Evolutionary conservation across 148 eudicot genomes (phyloP), one percentile per base, ranked within the genome.

Genomic region (Fallopia convolvulus): DNA sequence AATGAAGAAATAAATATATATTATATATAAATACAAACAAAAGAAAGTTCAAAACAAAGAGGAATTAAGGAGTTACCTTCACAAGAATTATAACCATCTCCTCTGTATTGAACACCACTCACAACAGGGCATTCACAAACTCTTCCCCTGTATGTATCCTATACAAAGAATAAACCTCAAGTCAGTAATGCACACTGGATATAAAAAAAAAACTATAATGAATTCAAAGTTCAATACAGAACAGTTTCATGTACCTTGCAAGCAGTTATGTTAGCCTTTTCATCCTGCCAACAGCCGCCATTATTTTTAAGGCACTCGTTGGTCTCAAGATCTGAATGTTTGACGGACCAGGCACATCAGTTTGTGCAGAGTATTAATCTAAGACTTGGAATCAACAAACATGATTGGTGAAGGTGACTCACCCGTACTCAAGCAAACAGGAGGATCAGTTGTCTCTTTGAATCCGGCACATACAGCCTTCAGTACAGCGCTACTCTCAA

Each of bases 131-230:
- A 95, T 81, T 91, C 84, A 46, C 99, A 95, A 80, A 92, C 88
- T 88, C 90, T 88, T 78, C 99, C 99, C 72, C 97, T 87, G 66
- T 83, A 95, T n/a, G 99, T 95, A 74, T 95, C 99, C 99, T 94
- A 63, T 14, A 82, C 60, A 23, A 47, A 40, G 39, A 23, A 23
- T 39, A 17, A 40, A 18, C 49, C 21, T 17, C 49, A 40, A 71
- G 48, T 71, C 49, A 71, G 70, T 15, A 71, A 40, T 40, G 21
- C 74, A 17, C 30, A 20, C 10, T 6, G 48, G n/a, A 46, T 14
- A 0, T 6, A 18, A 36, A 58, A 1, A 61, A 26, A 61, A 2
- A 9, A 9, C 2, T 2, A 61, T 10, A 15, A 26, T 61, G 33
- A 61, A 26, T 58, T 1, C 33, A 61, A 8, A 61, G 68, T 5